Base-by-base conservation (phyloP, 352 stramenopile genomes). In the Phytophthora cactorum region DNA sequence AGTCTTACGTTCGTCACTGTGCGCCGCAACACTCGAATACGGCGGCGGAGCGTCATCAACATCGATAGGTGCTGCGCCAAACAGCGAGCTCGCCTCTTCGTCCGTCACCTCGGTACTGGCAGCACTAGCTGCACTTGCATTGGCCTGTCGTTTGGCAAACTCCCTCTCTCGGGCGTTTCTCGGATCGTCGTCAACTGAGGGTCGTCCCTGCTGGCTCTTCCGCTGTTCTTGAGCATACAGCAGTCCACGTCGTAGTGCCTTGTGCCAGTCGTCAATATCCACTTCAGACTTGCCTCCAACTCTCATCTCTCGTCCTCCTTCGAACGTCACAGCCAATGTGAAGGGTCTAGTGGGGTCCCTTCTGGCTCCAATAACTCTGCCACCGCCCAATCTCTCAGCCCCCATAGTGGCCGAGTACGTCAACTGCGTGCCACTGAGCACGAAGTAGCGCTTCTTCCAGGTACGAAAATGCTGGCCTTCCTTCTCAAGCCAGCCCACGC, bases 361-460 rank as follows among this genome's bases (percentile, higher is more conserved):
- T 25, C 72, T 82, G 12, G 78, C 77, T 1, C 79, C 84, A 17
- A 90, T 75, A 29, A 96, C 75, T 11, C 71, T 75, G 25, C 84
- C 79, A 12, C 79, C 78, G 11, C 72, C 82, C 10, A 93, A 69
- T 25, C 70, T 57, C 22, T 86, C 60, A 4, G 73, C 67, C 5
- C 77, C 77, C 53, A 92, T 84, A 9, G 84, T 70, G 34, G 76
- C 69, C 14, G 74, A 82, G 72, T 94, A 94, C 44, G 73, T 82
- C n/a, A 96, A 63, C 22, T 82, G 66, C 29, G 75, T 82, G 10
- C 86, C 80, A 27, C 83, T 75, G 0, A 93, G 68, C 29, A 91
- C 82, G 64, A 94, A 92, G 55, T 89, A 91, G 45, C 80, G 79
- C 32, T 84, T 86, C 66, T 91, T 92, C 84, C 84, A 92, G 15